Evolutionary conservation across 176 grass and related monocot species (phyloP), one percentile per base, ranked within the genome.

Genomic region (Triticum urartu): DNA sequence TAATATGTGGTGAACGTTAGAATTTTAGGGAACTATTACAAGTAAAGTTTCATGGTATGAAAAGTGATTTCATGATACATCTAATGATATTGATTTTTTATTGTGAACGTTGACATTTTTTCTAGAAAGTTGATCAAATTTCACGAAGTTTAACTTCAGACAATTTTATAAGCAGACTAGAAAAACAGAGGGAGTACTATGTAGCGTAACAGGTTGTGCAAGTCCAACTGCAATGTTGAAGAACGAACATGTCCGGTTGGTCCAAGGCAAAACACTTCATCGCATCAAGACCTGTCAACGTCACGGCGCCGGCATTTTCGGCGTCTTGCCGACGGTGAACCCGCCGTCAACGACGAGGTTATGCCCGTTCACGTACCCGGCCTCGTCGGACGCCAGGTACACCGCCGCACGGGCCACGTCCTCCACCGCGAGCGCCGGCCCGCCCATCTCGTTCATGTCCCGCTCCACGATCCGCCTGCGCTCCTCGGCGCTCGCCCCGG

Each of bases 321-420:
- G 50, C n/a, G 1, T 21, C 71, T 90, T 93, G 72, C 2, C 68
- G 17, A 77, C 60, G 18, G 82, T 93, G 79, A 66, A 92, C 50
- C 89, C 91, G 10, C 89, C 94, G 80, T 97, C 94, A 18, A 97
- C 85, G 58, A 94, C 83, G 4, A 97, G 87, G 75, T 94, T 90
- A 13, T 92, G 94, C 0, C 94, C 94, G 5, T 65, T 93, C 18
- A 97, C 83, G 56, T 90, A 92, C 58, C 75, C 90, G 0, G 90
- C 79, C 15, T 97, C 89, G 80, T 94, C 63, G 7, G 79, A 94
- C 10, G 89, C 92, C 13, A 97, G 84, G 52, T 78, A 97, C 1
- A 93, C 17, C 7, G 94, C 91, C 0, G 94, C 91, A 4, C 56
- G 80, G 3, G 90, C 94, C 0, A 94, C 3, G 84, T 94, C 92